Percentiles rank a stretch among this genome's conserved stretches.
These are phyloP conservation scores for Tetrahymena thermophila DNA, from an alignment of 73 alveolate genomes.

Conservation along the genomic window DNA sequence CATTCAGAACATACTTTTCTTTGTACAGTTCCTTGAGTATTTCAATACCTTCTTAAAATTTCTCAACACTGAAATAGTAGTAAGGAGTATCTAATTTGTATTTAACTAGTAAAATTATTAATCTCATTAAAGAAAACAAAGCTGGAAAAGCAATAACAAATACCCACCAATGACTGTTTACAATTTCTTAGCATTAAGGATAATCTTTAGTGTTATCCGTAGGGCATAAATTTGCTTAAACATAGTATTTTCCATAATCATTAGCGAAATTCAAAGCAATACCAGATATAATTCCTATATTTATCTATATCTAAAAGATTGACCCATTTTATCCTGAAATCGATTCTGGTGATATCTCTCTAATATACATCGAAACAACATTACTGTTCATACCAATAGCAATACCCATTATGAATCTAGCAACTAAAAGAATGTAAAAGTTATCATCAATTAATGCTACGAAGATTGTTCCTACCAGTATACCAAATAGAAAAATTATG, in stretches of 20 bases:
- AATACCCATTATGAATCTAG: not conserved
- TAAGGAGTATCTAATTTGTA: not conserved
- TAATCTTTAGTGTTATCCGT: not conserved
- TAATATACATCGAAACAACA: not conserved
- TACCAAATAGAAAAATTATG: not conserved
- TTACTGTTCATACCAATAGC: not conserved
- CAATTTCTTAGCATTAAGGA: not conserved
- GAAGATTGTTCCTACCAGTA: not conserved
- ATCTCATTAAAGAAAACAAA: not conserved
- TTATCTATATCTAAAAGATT: not conserved
- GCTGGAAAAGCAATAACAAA: not conserved
- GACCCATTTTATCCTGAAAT: not conserved
- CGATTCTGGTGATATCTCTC: not conserved
- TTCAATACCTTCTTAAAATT: not conserved
- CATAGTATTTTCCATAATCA: not conserved
- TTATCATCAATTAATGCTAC: too few relatives aligned
- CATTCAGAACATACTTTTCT: not conserved
- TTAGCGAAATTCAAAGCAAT: not conserved
- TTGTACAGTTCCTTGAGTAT: not conserved
- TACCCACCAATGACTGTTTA: not conserved
- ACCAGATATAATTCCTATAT: not conserved
- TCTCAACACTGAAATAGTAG: not conserved
- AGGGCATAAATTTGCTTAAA: not conserved
- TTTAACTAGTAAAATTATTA: not conserved
- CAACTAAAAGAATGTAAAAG: not conserved